Conservation (phyloP, 1,139 yeast genomes). For the Lodderomyces pseudojiufengensis region DNA sequence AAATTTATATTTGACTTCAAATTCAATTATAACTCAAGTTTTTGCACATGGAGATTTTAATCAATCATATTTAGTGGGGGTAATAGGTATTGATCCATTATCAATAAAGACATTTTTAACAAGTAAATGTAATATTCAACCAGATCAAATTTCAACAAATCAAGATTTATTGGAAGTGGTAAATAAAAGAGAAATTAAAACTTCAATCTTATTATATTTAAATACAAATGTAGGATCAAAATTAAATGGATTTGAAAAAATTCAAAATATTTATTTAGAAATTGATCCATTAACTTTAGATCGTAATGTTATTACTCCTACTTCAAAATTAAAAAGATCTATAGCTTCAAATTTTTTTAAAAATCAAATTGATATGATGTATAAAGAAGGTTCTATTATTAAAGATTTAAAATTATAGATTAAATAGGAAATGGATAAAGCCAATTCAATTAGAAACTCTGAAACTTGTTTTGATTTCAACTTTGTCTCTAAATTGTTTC, state of each 20-base stretch:
- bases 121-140: conserved; percentile 14
- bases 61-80: conserved; percentile 28
- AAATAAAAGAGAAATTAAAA: conserved; percentile 25
- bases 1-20: conserved; percentile 53
- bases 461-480: too few relatives aligned
- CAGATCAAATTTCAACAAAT: conserved; percentile 10
- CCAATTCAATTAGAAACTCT: too few relatives aligned
- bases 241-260: conserved; percentile 35
- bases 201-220: conserved; percentile 23
- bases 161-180: conserved; percentile 21
- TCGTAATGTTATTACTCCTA: conserved; percentile 40
- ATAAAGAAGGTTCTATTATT: conserved; percentile 27
- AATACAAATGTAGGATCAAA: conserved; percentile 22
- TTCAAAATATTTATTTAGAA: conserved; percentile 33
- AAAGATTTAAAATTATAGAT: conserved; percentile 17
- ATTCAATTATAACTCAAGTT: conserved; percentile 51
- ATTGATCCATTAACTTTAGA: conserved; percentile 40
- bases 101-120: conserved; percentile 20
- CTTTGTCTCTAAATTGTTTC: too few relatives aligned
- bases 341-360: conserved; percentile 32
- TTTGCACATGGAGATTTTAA: conserved; percentile 46
- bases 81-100: conserved; percentile 41
- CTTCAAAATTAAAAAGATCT: conserved; percentile 39
- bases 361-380: conserved; percentile 20
- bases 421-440: too few relatives aligned